phyloP scores from a whole-genome alignment of 1,284 basidiomycete species.

The Fistulinella staudtii region DNA sequence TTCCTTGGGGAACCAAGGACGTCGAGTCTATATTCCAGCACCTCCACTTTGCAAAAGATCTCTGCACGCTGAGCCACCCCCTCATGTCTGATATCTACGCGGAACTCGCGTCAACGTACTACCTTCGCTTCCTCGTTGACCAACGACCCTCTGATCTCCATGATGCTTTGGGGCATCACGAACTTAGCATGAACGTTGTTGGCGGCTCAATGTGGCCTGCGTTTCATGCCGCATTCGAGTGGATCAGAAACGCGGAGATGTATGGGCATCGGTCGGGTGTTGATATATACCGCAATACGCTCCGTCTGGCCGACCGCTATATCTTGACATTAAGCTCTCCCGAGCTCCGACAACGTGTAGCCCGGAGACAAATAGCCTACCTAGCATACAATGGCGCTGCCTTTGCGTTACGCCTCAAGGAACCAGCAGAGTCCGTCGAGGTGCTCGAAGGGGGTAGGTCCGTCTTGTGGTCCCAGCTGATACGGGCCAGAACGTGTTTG shows the following conservation, averaged over 20 bases:
- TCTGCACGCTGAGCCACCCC: constrained; percentile 18
- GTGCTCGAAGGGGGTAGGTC: constrained; percentile 22
- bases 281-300: constrained; percentile 21
- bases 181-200: constrained; percentile 22
- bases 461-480: constrained; percentile 27
- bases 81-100: constrained; percentile 24
- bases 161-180: constrained; percentile 26
- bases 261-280: constrained; percentile 24
- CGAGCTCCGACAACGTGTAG: constrained; percentile 19
- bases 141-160: constrained; percentile 21
- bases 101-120: constrained; percentile 23
- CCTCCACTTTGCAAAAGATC: constrained; percentile 22
- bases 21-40: constrained; percentile 20
- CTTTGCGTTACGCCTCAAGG: constrained; percentile 21
- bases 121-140: constrained; percentile 25
- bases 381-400: constrained; percentile 21
- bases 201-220: constrained; percentile 18
- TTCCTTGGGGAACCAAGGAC: constrained; percentile 18
- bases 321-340: constrained; percentile 16
- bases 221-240: constrained; percentile 20
- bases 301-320: constrained; percentile 16
- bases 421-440: constrained; percentile 22
- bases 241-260: constrained; percentile 21
- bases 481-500: constrained; percentile 19
- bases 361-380: constrained; percentile 6